phyloP scores from a whole-genome alignment of 208 protist genomes.

The Trichomonas gallinae region DNA sequence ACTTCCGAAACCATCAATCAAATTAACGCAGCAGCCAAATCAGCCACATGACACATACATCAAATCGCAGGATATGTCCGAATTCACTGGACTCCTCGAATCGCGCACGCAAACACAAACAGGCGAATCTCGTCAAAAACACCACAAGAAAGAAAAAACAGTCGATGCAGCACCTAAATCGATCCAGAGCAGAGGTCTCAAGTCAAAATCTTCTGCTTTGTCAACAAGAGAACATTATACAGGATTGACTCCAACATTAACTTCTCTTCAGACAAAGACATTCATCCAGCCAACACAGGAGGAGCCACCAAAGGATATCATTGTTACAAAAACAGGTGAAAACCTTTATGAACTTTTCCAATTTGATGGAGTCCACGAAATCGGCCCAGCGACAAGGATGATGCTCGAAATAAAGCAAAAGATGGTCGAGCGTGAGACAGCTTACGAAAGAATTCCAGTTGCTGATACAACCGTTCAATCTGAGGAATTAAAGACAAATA shows the following conservation, averaged over 20 bases:
- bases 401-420: background rate
- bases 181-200: background rate
- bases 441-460: background rate
- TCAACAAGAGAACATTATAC: background rate
- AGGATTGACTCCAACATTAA: background rate
- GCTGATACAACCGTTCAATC: background rate
- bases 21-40: background rate
- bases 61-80: background rate
- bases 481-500: background rate
- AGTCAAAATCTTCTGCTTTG: background rate
- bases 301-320: background rate
- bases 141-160: background rate
- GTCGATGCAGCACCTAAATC: background rate
- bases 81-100: background rate
- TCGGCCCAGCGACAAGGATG: background rate
- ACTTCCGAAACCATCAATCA: background rate
- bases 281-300: background rate
- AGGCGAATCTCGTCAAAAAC: background rate
- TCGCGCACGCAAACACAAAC: background rate
- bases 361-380: background rate
- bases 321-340: background rate
- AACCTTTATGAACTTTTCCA: background rate
- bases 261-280: background rate
- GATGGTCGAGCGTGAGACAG: background rate
- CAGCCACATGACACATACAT: background rate